A percentile compares a stretch with the other conserved stretches of the same genome.
Conservation (phyloP, 192 early-diverging fungal species). For the Gryganskiella cystojenkinii region DNA sequence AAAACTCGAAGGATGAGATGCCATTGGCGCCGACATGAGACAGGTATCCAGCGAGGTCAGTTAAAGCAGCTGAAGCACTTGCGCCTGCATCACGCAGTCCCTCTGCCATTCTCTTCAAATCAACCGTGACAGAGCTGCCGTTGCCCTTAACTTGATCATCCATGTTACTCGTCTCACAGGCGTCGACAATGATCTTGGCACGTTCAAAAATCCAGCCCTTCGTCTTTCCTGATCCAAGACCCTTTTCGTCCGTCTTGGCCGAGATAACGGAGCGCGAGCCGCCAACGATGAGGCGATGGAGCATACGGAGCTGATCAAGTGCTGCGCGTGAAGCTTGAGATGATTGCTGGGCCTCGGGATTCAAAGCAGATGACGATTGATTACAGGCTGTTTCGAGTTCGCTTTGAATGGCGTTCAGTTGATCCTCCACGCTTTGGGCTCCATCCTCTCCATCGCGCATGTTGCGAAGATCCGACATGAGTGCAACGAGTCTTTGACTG, state of each 20-base stretch:
- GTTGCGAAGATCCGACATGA: slow-evolving; percentile 27
- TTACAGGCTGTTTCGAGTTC: slow-evolving; percentile 15
- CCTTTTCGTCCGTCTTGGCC: slow-evolving; percentile 47
- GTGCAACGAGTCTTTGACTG: slow-evolving; percentile 9
- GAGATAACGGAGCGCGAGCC: slow-evolving; percentile 21
- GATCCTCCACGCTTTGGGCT: slow-evolving; percentile 15
- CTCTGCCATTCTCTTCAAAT: slow-evolving; percentile 19
- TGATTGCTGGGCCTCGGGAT: not conserved
- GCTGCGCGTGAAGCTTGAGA: not conserved
- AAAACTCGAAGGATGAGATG: slow-evolving; percentile 83
- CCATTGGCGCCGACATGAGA: slow-evolving; percentile 45
- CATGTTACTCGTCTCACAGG: slow-evolving; percentile 8
- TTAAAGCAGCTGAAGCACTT: slow-evolving; percentile 6
- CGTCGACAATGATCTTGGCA: slow-evolving; percentile 19
- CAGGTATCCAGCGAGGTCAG: slow-evolving; percentile 38
- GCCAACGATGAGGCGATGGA: slow-evolving; percentile 12
- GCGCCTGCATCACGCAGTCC: slow-evolving; percentile 8
- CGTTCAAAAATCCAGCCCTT: slow-evolving; percentile 55
- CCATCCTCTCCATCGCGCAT: slow-evolving; percentile 10
- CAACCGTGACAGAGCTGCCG: slow-evolving; percentile 16
- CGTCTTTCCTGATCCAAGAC: slow-evolving; percentile 54
- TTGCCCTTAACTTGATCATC: not conserved
- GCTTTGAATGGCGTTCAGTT: slow-evolving; percentile 22
- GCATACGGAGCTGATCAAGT: slow-evolving; percentile 19
- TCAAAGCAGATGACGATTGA: not conserved